phyloP scores from a whole-genome alignment of 352 stramenopile genomes.

The Albugo laibachii region DNA sequence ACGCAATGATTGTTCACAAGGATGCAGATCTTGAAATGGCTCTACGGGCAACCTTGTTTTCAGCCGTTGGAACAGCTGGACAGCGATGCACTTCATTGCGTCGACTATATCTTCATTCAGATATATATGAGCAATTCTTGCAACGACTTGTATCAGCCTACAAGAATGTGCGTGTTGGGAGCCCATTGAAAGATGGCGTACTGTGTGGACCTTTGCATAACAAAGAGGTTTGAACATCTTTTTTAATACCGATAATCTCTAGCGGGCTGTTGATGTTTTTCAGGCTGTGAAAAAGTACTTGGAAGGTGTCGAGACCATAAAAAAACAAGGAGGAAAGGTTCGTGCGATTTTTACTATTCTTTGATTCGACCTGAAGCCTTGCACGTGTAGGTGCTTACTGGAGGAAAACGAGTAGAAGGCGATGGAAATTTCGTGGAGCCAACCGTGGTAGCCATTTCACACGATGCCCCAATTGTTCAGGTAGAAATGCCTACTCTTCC shows the following conservation, averaged over 20 bases:
- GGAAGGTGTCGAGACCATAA: slow-evolving; percentile 67
- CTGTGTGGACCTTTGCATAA: slow-evolving; percentile 71
- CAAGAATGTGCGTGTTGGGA: slow-evolving; percentile 74
- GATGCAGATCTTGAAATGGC: slow-evolving; percentile 83
- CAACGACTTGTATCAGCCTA: slow-evolving; percentile 69
- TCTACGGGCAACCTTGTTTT: slow-evolving; percentile 78
- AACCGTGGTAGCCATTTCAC: slow-evolving; percentile 69
- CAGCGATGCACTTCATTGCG: slow-evolving; percentile 86
- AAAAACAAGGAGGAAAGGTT: slow-evolving; percentile 72
- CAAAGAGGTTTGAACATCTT: slow-evolving; percentile 1
- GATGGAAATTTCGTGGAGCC: slow-evolving; percentile 84
- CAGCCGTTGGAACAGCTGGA: slow-evolving; percentile 79
- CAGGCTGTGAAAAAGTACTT: slow-evolving; percentile 76
- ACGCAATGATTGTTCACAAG: slow-evolving; percentile 87
- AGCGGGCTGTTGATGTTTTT: not conserved
- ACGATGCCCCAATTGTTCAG: slow-evolving; percentile 68
- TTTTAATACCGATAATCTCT: not conserved
- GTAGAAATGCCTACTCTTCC: not conserved
- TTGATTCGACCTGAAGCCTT: not conserved
- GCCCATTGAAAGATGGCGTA: slow-evolving; percentile 68
- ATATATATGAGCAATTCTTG: slow-evolving; percentile 82
- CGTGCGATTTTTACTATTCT: not conserved
- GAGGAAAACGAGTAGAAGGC: slow-evolving; percentile 62
- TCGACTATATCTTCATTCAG: slow-evolving; percentile 79
- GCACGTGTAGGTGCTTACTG: slow-evolving; percentile 49